A percentile compares a stretch with the other conserved stretches of the same genome.
Evolutionary conservation across 768 basidiomycete genomes (phyloP).

Genomic region (Strobilomyces echinocephalus): DNA sequence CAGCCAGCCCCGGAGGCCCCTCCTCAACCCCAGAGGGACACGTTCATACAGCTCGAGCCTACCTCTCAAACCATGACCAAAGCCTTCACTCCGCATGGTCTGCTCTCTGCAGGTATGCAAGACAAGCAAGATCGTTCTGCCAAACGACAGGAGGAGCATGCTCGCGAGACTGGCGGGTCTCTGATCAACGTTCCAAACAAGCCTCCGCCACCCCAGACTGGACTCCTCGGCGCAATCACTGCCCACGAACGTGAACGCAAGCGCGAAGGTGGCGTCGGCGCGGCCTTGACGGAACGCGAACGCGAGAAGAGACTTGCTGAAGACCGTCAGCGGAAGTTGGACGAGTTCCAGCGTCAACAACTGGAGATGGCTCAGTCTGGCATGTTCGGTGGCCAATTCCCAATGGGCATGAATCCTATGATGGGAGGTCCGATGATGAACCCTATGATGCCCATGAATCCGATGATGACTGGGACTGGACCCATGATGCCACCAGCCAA

Average conservation of each 20-base stretch:
- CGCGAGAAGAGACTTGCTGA: constrained; percentile 89
- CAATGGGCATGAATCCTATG: constrained; percentile 59
- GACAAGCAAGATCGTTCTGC: constrained; percentile 96
- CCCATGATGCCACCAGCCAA: constrained; percentile 47
- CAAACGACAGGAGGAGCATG: constrained; percentile 89
- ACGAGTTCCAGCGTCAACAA: constrained; percentile 85
- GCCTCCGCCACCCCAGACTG: constrained; percentile 91
- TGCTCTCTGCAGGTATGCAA: constrained; percentile 91
- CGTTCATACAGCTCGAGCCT: constrained; percentile 73
- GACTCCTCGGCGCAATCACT: constrained; percentile 92
- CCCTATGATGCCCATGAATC: constrained; percentile 47
- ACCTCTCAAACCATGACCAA: constrained; percentile 77
- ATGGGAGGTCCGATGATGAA: constrained; percentile 62
- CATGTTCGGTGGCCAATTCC: constrained; percentile 54
- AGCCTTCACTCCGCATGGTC: constrained; percentile 90
- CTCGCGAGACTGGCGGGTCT: constrained; percentile 85
- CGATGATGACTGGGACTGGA: constrained; percentile 52
- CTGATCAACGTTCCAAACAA: constrained; percentile 95
- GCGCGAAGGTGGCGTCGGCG: constrained; percentile 92
- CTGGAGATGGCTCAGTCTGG: constrained; percentile 86
- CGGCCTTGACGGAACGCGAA: constrained; percentile 91
- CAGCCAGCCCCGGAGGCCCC: constrained; percentile 31
- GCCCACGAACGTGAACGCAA: constrained; percentile 93
- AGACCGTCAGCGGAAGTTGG: constrained; percentile 87
- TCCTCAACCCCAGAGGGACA: constrained; percentile 38